Base-by-base conservation (phyloP, 345 rosid species). In the Acer negundo region DNA sequence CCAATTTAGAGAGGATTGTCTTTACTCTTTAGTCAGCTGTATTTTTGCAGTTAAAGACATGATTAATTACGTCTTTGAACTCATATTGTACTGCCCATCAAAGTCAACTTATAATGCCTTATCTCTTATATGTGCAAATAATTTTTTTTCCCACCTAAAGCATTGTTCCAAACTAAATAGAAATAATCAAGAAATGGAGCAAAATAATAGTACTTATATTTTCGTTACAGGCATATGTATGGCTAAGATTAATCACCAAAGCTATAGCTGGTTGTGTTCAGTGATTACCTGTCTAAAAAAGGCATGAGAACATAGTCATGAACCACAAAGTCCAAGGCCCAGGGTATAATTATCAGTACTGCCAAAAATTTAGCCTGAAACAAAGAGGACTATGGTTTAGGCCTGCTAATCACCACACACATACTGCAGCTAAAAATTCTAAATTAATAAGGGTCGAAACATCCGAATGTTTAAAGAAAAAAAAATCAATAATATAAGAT, bases 221-320 rank as follows among this genome's bases (percentile, higher is more conserved):
- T 49, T 63, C 7, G 24, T 53, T 16, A 69, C n/a, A 44, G 44
- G n/a, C 13, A 59, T 47, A 40, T 55, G 11, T 5, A 22, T 17
- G 13, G 24, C 12, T 20, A 58, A 56, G 53, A 56, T 70, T 35
- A 31, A 24, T 58, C 26, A 62, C 59, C 16, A 40, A 42, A 44
- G 67, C 22, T 74, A 46, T 61, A 28, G 38, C 47, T 35, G 28
- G 49, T 38, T 62, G 22, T 17, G n/a, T 74, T 46, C 47, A 64
- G 72, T 38, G 38, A 73, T 83, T 81, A 92, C 99, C 99, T 93
- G 92, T 93, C 98, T 75, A 92, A 82, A 62, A 95, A 93, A 16
- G 99, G 98, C 99, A 95, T 86, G 66, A 95, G 95, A 66, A 95
- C 85, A 82, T 90, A 95, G 82, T 95, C 97, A 84, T 95, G 99